Evolutionary conservation across 139 green algal species (phyloP).

Genomic region (Edaphochlamys debaryana): DNA sequence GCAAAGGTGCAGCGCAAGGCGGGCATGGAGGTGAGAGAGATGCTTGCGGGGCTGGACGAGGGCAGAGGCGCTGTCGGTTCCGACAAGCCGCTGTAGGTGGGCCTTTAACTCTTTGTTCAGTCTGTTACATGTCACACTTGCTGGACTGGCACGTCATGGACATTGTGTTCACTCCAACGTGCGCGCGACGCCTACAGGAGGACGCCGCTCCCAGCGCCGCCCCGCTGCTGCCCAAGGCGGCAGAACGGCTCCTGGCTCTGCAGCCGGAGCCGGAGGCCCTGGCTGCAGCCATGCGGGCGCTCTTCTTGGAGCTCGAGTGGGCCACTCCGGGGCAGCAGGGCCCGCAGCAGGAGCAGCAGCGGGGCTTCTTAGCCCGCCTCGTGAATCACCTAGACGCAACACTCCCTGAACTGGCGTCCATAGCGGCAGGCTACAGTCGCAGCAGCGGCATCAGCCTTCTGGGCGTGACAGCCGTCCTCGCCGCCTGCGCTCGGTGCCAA

Average conservation of each 20-base stretch:
- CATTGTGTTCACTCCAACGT: neutral
- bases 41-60: neutral
- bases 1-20: neutral
- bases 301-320: slow-evolving; percentile 1
- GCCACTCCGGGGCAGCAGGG: no score
- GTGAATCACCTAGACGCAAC: no score
- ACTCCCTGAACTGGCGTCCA: no score
- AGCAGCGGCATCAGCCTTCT: no score
- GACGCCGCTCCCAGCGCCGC: neutral
- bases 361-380: no score
- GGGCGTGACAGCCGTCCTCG: no score
- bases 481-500: no score
- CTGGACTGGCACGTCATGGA: neutral
- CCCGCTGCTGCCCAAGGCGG: neutral
- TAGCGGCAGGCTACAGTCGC: no score
- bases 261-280: neutral
- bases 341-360: no score
- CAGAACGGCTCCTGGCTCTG: neutral
- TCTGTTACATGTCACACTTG: neutral
- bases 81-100: neutral
- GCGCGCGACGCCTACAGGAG: neutral
- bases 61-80: neutral
- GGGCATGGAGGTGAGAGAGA: neutral
- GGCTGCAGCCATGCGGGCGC: neutral
- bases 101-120: neutral